These are phyloP conservation scores for Neopestalotiopsis sp. DNA, from an alignment of 2,329 filamentous ascomycete species.

Conservation along the genomic window DNA sequence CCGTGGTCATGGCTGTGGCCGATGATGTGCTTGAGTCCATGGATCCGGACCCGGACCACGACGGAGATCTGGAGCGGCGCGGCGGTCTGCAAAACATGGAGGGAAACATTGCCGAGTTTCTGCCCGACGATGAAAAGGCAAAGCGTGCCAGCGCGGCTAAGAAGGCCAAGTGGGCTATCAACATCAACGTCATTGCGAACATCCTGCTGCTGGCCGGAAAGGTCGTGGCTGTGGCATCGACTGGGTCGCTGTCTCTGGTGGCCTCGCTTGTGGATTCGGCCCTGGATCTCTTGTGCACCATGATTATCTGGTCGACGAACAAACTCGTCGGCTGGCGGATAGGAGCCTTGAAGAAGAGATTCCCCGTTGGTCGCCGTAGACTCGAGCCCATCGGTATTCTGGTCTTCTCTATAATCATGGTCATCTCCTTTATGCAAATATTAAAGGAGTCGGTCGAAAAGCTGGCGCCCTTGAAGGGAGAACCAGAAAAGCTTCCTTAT, in stretches of 20 bases:
- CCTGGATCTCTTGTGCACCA: conserved; percentile 63
- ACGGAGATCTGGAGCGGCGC: conserved; percentile 58
- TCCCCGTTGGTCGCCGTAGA: conserved; percentile 62
- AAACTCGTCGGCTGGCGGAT: conserved; percentile 63
- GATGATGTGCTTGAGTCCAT: conserved; percentile 67
- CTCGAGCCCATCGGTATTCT: conserved; percentile 68
- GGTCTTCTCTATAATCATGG: conserved; percentile 68
- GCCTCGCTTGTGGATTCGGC: conserved; percentile 67
- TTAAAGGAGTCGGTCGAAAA: conserved; percentile 65
- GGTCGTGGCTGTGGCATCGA: conserved; percentile 58
- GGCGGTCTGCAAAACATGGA: conserved; percentile 54
- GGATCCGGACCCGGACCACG: conserved; percentile 62
- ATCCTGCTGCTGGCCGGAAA: conserved; percentile 62
- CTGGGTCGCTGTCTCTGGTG: conserved; percentile 64
- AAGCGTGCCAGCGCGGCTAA: conserved; percentile 50
- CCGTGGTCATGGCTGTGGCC: conserved; percentile 59
- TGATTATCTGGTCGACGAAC: conserved; percentile 67
- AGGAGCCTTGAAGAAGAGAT: conserved; percentile 53
- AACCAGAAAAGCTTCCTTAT: conserved; percentile 53
- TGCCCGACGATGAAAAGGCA: conserved; percentile 60
- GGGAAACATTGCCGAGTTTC: conserved; percentile 58
- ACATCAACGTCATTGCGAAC: conserved; percentile 65
- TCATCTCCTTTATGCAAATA: conserved; percentile 67
- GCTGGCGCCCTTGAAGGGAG: conserved; percentile 52
- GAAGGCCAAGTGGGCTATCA: conserved; percentile 57